Conservation (phyloP, 192 early-diverging fungal species). For the Mortierella hygrophila region DNA sequence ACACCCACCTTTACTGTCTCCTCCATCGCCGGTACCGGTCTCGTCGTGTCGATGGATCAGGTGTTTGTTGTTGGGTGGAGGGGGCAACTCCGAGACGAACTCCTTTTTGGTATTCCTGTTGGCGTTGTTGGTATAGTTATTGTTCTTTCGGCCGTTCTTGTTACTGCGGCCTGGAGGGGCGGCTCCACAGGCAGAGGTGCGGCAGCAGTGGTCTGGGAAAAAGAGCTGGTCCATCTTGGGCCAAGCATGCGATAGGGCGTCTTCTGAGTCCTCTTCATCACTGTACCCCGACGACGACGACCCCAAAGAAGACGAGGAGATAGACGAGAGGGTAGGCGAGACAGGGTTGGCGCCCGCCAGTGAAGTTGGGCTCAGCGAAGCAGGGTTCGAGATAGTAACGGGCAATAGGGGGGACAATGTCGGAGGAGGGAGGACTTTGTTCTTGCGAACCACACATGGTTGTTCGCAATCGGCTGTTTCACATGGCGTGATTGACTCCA, state of each 20-base stretch:
- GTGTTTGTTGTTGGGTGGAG: conserved; percentile 15
- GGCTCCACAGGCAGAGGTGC: conserved; percentile 30
- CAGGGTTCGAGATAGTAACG: conserved; percentile 39
- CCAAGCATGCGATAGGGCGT: conserved; percentile 33
- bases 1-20: background rate
- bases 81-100: conserved; percentile 37
- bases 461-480: conserved; percentile 16
- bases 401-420: conserved; percentile 40
- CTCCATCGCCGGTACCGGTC: background rate
- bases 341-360: background rate
- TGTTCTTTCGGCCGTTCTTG: conserved; percentile 9
- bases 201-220: conserved; percentile 54
- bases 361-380: conserved; percentile 18
- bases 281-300: background rate
- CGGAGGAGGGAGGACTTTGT: conserved; percentile 45
- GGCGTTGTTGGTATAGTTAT: background rate
- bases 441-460: conserved; percentile 43
- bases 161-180: background rate
- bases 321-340: background rate
- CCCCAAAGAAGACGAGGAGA: background rate
- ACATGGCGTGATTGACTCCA: background rate
- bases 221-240: conserved; percentile 43
- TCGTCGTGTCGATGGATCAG: background rate
- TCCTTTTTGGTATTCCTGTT: background rate
- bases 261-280: conserved; percentile 2